Evolutionary conservation across 2,329 filamentous ascomycete species (phyloP), one percentile per base, ranked within the genome.

Genomic region (Xylariaceae sp.): DNA sequence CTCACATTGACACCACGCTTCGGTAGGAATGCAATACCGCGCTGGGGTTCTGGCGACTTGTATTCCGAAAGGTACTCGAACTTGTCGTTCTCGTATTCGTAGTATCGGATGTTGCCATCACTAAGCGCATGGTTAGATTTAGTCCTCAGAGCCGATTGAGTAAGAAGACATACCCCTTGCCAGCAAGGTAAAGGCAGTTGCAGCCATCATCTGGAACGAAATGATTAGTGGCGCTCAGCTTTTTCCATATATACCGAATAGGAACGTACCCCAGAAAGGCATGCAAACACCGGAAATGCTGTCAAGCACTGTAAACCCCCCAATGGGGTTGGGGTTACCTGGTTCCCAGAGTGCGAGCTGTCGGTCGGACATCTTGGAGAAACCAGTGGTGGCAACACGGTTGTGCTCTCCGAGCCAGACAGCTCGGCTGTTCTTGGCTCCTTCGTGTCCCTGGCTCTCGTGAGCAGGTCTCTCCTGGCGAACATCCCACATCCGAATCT

Each of bases 61-160:
- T 97, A 94, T 74, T 97, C 93, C 64, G 92, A 95, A 57, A 99
- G 80, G 76, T 90, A 96, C 76, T 99, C 93, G 73, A 99, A 97
- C 76, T 97, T 97, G 81, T 97, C 93, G 77, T 97, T 96, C 73
- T 95, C 90, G 72, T 95, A 96, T 77, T 99, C 94, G 74, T 90
- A 99, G 82, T 99, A 99, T 65, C 94, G 92, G 72, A 99, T 99
- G 77, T 99, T 99, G 71, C 94, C 94, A 73, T 99, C 94, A 75
- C 90, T 94, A 63, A 13, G 35, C 34, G 66, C 68, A 41, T 67
- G 17, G 53, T 72, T 63, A 71, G 65, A 57, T n/a, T 65, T 30
- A 10, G 2, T 11, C 41, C 35, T 54, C 69, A 44, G 23, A 9
- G 41, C n/a, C 13, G 18, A 18, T 17, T 34, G 23, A 18, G 41